A percentile compares a stretch with the other conserved stretches of the same genome.
Conservation (phyloP, 352 stramenopile genomes). For the Peronosclerospora sorghi region DNA sequence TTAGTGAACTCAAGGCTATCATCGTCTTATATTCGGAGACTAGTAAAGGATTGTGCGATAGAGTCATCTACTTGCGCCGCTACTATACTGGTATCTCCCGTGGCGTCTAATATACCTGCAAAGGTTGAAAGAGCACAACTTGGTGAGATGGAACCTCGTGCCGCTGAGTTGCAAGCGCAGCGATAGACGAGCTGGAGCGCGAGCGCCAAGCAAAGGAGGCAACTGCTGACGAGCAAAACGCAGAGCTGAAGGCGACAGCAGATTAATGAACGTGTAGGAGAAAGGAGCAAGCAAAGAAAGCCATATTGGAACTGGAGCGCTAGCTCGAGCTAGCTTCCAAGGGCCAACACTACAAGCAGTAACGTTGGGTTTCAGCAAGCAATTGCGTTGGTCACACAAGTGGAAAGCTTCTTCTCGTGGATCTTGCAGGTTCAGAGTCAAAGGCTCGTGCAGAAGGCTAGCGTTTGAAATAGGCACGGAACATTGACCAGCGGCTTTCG, state of each 20-base stretch:
- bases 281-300: constrained; percentile 83
- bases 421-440: constrained; percentile 84
- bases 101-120: constrained; percentile 11
- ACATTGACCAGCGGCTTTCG: constrained; percentile 92
- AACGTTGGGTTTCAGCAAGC: constrained; percentile 25
- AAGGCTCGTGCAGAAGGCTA: constrained; percentile 83
- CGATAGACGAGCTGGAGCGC: constrained; percentile 47
- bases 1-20: too few relatives aligned
- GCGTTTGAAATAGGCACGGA: constrained; percentile 85
- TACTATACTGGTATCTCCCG: constrained; percentile 21
- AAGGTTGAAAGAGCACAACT: constrained; percentile 30
- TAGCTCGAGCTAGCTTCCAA: constrained; percentile 55
- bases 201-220: constrained; percentile 33
- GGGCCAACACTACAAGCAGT: constrained; percentile 46
- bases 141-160: constrained; percentile 24
- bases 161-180: constrained; percentile 26
- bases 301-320: constrained; percentile 75
- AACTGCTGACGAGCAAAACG: constrained; percentile 50
- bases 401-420: constrained; percentile 81
- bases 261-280: constrained; percentile 74
- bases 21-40: too few relatives aligned
- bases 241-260: constrained; percentile 67
- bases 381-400: constrained; percentile 69
- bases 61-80: constrained; percentile 17
- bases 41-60: constrained; percentile 41